phyloP scores from a whole-genome alignment of 352 stramenopile genomes.

The Phytophthora kernoviae region DNA sequence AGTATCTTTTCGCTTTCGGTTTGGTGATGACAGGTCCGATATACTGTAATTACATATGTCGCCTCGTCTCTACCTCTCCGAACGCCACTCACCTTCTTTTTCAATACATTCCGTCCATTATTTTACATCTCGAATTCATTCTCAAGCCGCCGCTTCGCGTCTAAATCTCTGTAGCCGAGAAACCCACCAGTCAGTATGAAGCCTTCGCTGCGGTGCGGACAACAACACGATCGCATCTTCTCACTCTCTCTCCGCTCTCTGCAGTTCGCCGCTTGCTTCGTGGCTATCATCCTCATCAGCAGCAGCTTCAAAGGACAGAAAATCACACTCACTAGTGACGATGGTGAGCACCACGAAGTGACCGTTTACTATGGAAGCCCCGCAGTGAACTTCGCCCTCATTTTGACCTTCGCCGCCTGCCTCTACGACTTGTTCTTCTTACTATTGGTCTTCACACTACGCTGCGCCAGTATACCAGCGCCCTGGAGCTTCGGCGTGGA shows the following conservation, averaged over 20 bases:
- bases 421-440: conserved; percentile 61
- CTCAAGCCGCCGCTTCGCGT: too few relatives aligned
- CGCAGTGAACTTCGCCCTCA: conserved; percentile 59
- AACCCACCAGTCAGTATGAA: too few relatives aligned
- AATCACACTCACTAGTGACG: conserved; percentile 20
- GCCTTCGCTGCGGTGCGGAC: conserved; percentile 28
- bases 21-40: too few relatives aligned
- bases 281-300: conserved; percentile 57
- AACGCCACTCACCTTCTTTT: too few relatives aligned
- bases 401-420: conserved; percentile 63
- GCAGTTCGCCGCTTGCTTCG: conserved; percentile 47
- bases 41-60: too few relatives aligned
- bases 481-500: conserved; percentile 59
- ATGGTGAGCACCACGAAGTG: conserved; percentile 31
- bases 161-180: too few relatives aligned
- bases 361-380: conserved; percentile 66
- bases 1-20: too few relatives aligned
- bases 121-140: conserved; percentile 20
- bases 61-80: too few relatives aligned
- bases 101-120: neutral
- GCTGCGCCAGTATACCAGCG: conserved; percentile 37
- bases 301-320: conserved; percentile 49
- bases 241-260: conserved; percentile 55
- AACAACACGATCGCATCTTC: conserved; percentile 46
- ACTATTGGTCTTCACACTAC: conserved; percentile 41